Evolutionary conservation across 345 rosid species (phyloP).

Genomic region (Raphanus sativus): DNA sequence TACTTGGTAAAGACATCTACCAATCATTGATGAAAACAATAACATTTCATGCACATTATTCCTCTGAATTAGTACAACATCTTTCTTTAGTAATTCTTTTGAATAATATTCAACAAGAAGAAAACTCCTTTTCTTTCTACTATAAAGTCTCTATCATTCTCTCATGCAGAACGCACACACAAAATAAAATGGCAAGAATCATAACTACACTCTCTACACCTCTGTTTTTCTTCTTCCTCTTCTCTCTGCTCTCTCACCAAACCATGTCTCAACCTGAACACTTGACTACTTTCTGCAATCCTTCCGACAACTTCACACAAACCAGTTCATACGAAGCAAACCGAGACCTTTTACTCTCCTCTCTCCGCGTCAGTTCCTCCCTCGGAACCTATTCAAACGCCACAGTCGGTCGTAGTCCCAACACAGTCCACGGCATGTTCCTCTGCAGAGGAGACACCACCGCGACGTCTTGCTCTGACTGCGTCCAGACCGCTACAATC

Average conservation of each 20-base stretch:
- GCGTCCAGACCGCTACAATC: slow-evolving; percentile 31
- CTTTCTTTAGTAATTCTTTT: background rate
- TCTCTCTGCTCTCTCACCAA: slow-evolving; percentile 5
- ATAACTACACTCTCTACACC: background rate
- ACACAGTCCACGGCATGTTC: slow-evolving; percentile 36
- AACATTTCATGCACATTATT: background rate
- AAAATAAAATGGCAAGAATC: background rate
- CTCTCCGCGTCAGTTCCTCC: background rate
- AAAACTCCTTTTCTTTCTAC: background rate
- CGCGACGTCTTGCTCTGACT: slow-evolving; percentile 31
- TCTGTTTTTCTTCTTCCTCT: background rate
- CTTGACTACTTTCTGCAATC: slow-evolving; percentile 6
- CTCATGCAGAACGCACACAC: background rate
- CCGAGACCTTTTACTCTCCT: background rate
- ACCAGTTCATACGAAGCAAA: slow-evolving; percentile 21
- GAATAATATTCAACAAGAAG: background rate
- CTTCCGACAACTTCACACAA: slow-evolving; percentile 3
- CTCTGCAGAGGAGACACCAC: slow-evolving; percentile 43
- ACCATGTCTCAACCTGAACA: slow-evolving; percentile 22
- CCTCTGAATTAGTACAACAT: background rate
- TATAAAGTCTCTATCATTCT: background rate
- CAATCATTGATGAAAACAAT: slow-evolving; percentile 1
- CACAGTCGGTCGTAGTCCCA: slow-evolving; percentile 21
- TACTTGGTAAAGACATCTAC: background rate
- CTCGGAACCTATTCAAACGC: slow-evolving; percentile 23